Base-by-base conservation (phyloP, 345 rosid species). In the Aquilaria yunnanensis region DNA sequence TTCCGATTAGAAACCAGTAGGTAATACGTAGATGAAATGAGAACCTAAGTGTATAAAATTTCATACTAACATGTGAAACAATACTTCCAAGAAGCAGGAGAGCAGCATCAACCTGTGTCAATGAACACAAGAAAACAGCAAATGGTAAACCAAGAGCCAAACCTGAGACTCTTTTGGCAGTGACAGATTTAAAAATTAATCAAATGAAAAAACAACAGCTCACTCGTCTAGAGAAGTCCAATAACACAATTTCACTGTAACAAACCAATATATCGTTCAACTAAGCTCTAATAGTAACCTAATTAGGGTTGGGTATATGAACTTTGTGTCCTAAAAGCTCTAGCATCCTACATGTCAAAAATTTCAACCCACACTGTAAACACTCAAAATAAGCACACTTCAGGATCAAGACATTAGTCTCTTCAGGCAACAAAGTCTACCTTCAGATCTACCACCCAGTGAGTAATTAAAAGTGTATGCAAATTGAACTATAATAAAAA, bases 51-150 rank as follows among this genome's bases (percentile, higher is more conserved):
- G 46, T 50, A 67, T 9, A 43, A 29, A 54, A 45, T 59, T 32
- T 54, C 50, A 14, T 47, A 78, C 95, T 85, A 72, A 93, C 97
- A 59, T 69, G 74, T 56, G 87, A 70, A 59, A 86, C 67, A 57
- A 93, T 80, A 79, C 65, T 75, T 61, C 96, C 98, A 60, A 93
- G 91, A 52, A 90, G 88, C 54, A 78, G 56, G 64, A 93, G 63
- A 77, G 82, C 80, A 72, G 91, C 87, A 82, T 90, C 97, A 56
- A 82, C 92, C 98, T 93, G 81, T 78, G 79, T 57, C 14, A 59
- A 72, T 55, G 62, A 57, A 67, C 23, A 29, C 45, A 67, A 74
- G 29, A 66, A 10, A 67, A 48, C 37, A 59, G 48, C 53, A 45
- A 47, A 63, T 55, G 60, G 51, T 68, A 30, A 65, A 70, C 47